Conservation (phyloP, 2,329 filamentous ascomycete species). For the Penicillium expansum region DNA sequence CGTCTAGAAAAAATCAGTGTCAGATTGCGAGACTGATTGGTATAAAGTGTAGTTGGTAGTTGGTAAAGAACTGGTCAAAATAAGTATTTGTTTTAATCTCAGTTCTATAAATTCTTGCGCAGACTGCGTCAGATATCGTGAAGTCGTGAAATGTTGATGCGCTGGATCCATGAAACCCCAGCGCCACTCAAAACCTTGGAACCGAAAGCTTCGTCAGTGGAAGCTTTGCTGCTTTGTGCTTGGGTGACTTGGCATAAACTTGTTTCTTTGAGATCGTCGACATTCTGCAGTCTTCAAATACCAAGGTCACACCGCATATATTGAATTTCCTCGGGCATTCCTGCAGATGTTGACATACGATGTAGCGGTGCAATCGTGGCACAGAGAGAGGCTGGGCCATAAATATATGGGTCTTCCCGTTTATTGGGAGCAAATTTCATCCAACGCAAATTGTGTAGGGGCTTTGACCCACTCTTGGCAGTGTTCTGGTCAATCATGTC, state of each 20-base stretch:
- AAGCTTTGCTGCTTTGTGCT: conserved; percentile 4
- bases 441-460: neutral
- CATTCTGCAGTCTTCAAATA: neutral
- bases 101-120: neutral
- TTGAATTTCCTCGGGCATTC: neutral
- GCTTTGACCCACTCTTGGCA: conserved; percentile 6
- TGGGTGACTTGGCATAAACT: conserved; percentile 1
- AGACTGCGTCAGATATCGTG: neutral
- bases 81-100: neutral
- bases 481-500: neutral
- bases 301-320: neutral
- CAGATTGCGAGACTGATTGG: neutral
- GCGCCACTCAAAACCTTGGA: neutral
- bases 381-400: neutral
- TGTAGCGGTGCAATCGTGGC: neutral
- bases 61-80: neutral
- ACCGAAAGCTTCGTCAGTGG: conserved; percentile 1
- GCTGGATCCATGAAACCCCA: conserved; percentile 1
- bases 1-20: neutral
- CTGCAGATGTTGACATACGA: neutral
- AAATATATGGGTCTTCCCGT: neutral
- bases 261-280: neutral
- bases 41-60: neutral
- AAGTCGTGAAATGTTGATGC: neutral
- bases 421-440: neutral